Conservation (phyloP, 192 early-diverging fungal species). For the Coemansia sp. region DNA sequence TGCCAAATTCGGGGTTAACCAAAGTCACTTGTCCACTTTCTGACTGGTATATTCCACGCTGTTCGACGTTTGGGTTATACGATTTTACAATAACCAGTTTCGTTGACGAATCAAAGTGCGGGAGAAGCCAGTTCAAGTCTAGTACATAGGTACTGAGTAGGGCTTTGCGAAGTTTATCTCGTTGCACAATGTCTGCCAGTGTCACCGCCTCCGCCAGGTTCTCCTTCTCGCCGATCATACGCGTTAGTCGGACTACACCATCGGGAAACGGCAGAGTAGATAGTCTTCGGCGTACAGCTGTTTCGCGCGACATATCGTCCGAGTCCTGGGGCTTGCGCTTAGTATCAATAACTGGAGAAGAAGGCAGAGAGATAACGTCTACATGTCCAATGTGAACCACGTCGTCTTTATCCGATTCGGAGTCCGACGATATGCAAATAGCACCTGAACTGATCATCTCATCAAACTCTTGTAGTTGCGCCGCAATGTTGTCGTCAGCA, state of each 20-base stretch:
- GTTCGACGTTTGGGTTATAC: conserved; percentile 19
- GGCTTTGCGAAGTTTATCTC: conserved; percentile 51
- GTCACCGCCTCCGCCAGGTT: conserved; percentile 13
- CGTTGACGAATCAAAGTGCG: conserved; percentile 36
- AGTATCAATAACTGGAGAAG: neutral
- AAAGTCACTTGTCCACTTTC: conserved; percentile 29
- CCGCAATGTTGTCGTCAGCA: conserved; percentile 14
- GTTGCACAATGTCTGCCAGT: conserved; percentile 24
- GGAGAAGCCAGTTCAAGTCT: conserved; percentile 58
- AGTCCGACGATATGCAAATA: conserved; percentile 31
- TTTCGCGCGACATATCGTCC: neutral
- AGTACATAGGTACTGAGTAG: conserved; percentile 62
- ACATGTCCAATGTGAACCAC: neutral
- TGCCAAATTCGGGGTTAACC: conserved; percentile 59
- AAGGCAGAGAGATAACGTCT: neutral
- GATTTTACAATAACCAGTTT: conserved; percentile 43
- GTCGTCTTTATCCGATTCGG: neutral
- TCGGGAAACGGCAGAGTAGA: conserved; percentile 24
- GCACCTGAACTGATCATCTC: conserved; percentile 19
- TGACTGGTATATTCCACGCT: conserved; percentile 27
- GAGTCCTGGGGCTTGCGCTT: neutral
- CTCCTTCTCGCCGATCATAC: conserved; percentile 10
- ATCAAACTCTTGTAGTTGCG: conserved; percentile 29
- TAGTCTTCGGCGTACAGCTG: neutral
- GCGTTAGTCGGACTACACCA: conserved; percentile 24